A percentile compares a stretch with the other conserved stretches of the same genome.
These are phyloP conservation scores for Colletotrichum shisoi DNA, from an alignment of 2,329 filamentous ascomycete genomes.

Conservation along the genomic window DNA sequence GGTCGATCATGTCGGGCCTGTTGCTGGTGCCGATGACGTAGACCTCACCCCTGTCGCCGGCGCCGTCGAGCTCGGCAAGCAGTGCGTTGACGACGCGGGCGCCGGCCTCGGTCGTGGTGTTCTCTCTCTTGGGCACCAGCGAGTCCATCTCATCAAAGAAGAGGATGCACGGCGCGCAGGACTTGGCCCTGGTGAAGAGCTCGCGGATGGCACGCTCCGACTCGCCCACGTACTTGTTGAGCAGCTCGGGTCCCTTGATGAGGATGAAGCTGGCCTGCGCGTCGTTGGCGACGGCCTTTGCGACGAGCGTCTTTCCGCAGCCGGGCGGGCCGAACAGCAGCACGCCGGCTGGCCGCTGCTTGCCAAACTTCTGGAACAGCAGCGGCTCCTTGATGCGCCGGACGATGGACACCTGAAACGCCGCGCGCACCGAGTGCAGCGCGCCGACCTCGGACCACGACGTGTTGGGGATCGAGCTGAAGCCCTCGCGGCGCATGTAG, in stretches of 20 bases:
- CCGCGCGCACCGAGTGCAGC: constrained; percentile 77
- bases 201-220: constrained; percentile 92
- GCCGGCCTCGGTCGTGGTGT: constrained; percentile 79
- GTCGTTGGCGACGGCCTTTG: constrained; percentile 95
- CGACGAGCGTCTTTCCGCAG: constrained; percentile 94
- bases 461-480: constrained; percentile 90
- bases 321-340: constrained; percentile 96
- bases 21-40: constrained; percentile 97
- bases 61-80: constrained; percentile 90
- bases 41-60: constrained; percentile 80
- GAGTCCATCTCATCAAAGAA: constrained; percentile 94
- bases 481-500: constrained; percentile 87
- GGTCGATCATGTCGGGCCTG: constrained; percentile 93
- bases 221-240: constrained; percentile 98
- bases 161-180: constrained; percentile 88
- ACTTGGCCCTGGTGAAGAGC: constrained; percentile 86
- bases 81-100: constrained; percentile 93
- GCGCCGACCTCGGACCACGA: constrained; percentile 95
- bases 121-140: constrained; percentile 83
- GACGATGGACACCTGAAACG: constrained; percentile 86
- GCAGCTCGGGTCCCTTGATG: constrained; percentile 92
- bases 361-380: constrained; percentile 77
- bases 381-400: constrained; percentile 86
- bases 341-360: constrained; percentile 83
- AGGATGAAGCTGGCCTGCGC: constrained; percentile 98